Conservation (phyloP, 768 basidiomycete genomes). For the Kwoniella bestiolae region DNA sequence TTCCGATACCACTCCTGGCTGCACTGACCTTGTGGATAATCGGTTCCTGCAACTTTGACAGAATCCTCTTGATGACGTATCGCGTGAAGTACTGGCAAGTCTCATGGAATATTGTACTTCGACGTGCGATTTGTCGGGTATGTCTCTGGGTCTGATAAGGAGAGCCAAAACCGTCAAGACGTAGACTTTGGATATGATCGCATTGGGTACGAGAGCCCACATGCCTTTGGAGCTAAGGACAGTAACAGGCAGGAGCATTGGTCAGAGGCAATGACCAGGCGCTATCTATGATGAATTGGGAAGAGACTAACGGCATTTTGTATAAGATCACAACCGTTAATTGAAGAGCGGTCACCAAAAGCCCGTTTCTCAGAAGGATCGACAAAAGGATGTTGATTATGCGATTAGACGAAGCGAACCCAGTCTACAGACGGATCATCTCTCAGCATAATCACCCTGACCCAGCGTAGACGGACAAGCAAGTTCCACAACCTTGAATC, state of each 20-base stretch:
- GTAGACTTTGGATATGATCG: background rate
- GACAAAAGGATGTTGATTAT: background rate
- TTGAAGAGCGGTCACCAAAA: background rate
- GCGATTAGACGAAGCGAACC: conserved; percentile 1
- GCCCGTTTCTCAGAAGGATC: background rate
- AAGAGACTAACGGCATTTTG: background rate
- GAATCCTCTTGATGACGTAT: too few species aligned
- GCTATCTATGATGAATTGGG: too few species aligned
- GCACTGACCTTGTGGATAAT: background rate
- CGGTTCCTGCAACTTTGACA: background rate
- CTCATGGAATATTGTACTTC: too few species aligned
- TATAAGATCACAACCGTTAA: background rate
- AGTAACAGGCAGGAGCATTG: too few species aligned
- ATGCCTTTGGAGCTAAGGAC: background rate
- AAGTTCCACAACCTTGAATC: too few species aligned
- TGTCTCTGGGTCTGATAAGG: background rate
- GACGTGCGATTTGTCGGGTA: too few species aligned
- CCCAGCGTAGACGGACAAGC: too few species aligned
- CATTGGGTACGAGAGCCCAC: background rate
- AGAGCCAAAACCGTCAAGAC: background rate
- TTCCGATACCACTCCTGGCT: background rate
- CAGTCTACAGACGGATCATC: conserved; percentile 5
- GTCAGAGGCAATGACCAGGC: too few species aligned
- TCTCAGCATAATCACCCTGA: too few species aligned
- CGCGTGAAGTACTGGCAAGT: too few species aligned